Evolutionary conservation across 495 filamentous ascomycete genomes (phyloP).

Genomic region (Podospora anserina): DNA sequence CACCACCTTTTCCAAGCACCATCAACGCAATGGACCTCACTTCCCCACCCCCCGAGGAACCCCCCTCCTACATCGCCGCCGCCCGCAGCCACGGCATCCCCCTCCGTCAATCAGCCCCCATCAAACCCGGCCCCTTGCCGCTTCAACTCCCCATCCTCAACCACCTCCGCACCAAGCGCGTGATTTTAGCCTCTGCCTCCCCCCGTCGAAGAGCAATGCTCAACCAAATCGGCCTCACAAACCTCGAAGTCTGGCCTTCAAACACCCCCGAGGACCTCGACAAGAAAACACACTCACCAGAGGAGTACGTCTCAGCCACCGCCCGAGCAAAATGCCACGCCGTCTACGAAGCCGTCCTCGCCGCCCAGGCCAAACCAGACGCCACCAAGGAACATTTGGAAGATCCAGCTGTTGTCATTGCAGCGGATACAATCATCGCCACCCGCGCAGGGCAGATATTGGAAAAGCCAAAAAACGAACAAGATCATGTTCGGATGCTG

Average conservation of each 20-base stretch:
- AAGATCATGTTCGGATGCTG: conserved; percentile 81
- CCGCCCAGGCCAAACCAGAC: background rate
- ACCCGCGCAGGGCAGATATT: conserved; percentile 69
- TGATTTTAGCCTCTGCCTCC: conserved; percentile 85
- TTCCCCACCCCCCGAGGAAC: conserved; percentile 28
- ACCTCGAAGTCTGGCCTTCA: conserved; percentile 69
- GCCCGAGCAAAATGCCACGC: conserved; percentile 74
- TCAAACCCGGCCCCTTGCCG: conserved; percentile 48
- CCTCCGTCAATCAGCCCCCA: conserved; percentile 32
- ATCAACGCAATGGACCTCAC: conserved; percentile 30
- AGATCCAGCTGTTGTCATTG: conserved; percentile 82
- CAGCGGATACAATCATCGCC: conserved; percentile 89
- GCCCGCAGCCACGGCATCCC: conserved; percentile 39
- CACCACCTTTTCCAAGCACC: background rate
- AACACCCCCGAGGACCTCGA: conserved; percentile 75
- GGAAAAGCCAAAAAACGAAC: conserved; percentile 81
- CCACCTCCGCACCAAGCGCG: conserved; percentile 64
- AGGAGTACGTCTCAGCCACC: conserved; percentile 87
- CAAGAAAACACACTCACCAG: conserved; percentile 68
- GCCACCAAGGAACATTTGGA: conserved; percentile 23
- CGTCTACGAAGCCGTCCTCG: conserved; percentile 68
- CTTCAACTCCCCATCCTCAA: conserved; percentile 75
- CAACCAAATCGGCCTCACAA: conserved; percentile 60
- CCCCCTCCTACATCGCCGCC: conserved; percentile 44
- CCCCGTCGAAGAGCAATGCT: conserved; percentile 81